These are phyloP conservation scores for Rostrohypoxylon terebratum DNA, from an alignment of 495 filamentous ascomycete species.

Conservation along the genomic window DNA sequence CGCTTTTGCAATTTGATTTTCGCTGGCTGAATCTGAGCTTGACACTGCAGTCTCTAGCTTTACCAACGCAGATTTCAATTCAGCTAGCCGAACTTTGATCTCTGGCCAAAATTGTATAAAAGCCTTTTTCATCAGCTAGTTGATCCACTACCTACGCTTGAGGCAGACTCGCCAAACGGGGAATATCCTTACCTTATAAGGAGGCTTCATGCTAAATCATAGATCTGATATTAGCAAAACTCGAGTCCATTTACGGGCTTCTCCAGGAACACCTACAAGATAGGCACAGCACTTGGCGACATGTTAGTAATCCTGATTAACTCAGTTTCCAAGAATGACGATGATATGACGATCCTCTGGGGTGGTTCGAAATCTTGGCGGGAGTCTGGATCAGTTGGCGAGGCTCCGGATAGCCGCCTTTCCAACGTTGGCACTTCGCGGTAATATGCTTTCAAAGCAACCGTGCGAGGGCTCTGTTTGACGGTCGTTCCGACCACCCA, in stretches of 20 bases:
- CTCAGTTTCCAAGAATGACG: neutral
- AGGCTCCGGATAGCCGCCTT: neutral
- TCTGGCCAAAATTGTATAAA: slow-evolving; percentile 14
- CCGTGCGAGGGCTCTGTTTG: neutral
- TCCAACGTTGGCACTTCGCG: slow-evolving; percentile 1
- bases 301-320: slow-evolving; percentile 2
- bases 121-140: slow-evolving; percentile 5
- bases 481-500: neutral
- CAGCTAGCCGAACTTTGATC: neutral
- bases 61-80: neutral
- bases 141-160: neutral
- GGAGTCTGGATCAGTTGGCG: neutral
- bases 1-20: neutral
- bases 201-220: slow-evolving; percentile 6
- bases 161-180: no score
- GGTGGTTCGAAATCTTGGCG: neutral
- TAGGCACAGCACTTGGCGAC: neutral
- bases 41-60: neutral
- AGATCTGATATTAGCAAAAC: neutral
- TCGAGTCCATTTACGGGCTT: neutral
- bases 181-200: neutral
- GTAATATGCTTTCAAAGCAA: slow-evolving; percentile 7
- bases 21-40: neutral
- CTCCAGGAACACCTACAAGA: neutral
- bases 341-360: slow-evolving; percentile 8